Evolutionary conservation across 2,329 filamentous ascomycete genomes (phyloP).

Genomic region (Ascochyta clinopodiicola): DNA sequence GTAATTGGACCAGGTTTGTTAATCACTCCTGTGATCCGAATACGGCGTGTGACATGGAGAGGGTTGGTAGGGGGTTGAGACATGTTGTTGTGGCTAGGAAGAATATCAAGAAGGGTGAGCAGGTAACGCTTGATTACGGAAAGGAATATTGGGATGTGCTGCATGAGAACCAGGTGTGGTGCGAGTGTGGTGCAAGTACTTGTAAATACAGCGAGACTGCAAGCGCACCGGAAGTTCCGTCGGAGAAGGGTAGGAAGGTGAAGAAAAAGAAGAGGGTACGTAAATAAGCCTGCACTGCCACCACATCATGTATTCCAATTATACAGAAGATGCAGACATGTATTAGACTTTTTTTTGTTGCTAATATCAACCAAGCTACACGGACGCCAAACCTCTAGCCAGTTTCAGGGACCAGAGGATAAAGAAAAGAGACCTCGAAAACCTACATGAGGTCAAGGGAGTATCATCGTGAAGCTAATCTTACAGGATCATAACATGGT

Average conservation of each 20-base stretch:
- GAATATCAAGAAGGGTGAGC: neutral
- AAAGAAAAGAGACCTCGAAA: conserved; percentile 23
- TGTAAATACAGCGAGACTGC: no score
- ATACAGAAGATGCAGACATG: no score
- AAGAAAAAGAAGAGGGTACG: no score
- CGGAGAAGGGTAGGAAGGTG: neutral
- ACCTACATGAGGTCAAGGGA: conserved; percentile 27
- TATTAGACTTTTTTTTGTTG: conserved; percentile 27
- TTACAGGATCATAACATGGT: conserved; percentile 28
- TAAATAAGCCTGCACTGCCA: neutral
- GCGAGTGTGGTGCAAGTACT: no score
- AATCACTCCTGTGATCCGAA: conserved; percentile 3
- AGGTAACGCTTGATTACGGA: neutral
- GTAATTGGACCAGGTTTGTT: neutral
- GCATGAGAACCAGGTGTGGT: no score
- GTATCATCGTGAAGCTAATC: conserved; percentile 35
- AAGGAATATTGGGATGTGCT: neutral
- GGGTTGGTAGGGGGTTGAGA: neutral
- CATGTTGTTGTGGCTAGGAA: neutral
- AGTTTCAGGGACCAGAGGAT: conserved; percentile 17
- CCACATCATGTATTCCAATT: neutral
- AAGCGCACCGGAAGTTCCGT: no score
- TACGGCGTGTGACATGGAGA: neutral
- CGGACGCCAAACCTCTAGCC: conserved; percentile 23
- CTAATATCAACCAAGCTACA: conserved; percentile 28